These are phyloP conservation scores for Metarhizium humberi DNA, from an alignment of 2,329 filamentous ascomycete species.

Conservation along the genomic window DNA sequence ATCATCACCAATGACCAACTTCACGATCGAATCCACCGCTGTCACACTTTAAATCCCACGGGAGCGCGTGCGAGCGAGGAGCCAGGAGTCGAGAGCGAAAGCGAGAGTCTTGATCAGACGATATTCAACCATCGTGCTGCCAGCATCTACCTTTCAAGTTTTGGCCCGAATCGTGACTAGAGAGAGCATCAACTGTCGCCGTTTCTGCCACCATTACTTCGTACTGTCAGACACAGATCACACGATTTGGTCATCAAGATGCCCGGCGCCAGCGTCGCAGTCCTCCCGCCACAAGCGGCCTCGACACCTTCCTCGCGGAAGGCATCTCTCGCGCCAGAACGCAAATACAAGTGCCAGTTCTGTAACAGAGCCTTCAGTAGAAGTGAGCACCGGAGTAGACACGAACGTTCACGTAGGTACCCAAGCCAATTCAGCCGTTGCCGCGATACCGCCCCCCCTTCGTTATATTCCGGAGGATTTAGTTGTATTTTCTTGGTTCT, in stretches of 20 bases:
- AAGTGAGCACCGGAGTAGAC: slow-evolving; percentile 92
- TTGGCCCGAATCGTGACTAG: slow-evolving; percentile 15
- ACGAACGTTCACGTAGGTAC: slow-evolving; percentile 94
- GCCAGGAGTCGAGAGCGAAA: slow-evolving; percentile 26
- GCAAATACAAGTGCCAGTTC: slow-evolving; percentile 99
- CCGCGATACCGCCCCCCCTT: background rate
- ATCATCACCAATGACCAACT: slow-evolving; percentile 43
- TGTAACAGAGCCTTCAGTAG: slow-evolving; percentile 95
- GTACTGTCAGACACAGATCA: slow-evolving; percentile 12
- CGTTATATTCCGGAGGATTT: background rate
- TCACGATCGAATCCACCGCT: slow-evolving; percentile 39
- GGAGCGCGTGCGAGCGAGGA: slow-evolving; percentile 54
- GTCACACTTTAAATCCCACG: slow-evolving; percentile 65
- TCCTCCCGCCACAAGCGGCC: slow-evolving; percentile 52
- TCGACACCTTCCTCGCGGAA: slow-evolving; percentile 69
- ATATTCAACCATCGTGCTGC: slow-evolving; percentile 52
- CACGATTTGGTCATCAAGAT: slow-evolving; percentile 41
- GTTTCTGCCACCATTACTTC: slow-evolving; percentile 13
- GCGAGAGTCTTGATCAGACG: slow-evolving; percentile 28
- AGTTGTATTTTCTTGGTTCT: background rate
- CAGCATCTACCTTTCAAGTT: slow-evolving; percentile 13
- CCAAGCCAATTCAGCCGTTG: background rate
- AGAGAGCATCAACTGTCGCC: slow-evolving; percentile 6
- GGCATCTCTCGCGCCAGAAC: slow-evolving; percentile 70
- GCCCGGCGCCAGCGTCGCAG: slow-evolving; percentile 62